Base-by-base conservation (phyloP, 495 filamentous ascomycete genomes). In the Tirmania nivea region DNA sequence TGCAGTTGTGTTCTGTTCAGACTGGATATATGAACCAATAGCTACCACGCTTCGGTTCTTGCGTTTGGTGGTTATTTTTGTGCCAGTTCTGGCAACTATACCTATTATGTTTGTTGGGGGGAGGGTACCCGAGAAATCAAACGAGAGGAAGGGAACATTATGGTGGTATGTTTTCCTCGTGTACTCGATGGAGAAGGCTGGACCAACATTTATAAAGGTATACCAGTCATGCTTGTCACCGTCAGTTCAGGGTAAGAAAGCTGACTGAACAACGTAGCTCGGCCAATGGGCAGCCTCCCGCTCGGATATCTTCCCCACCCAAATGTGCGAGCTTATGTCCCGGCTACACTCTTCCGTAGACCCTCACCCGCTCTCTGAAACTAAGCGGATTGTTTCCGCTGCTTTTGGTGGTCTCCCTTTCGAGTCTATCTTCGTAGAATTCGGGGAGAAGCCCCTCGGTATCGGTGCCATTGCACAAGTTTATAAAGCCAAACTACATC, bases 211-310 rank as follows among this genome's bases (percentile, higher is more conserved):
- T 62, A 96, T 99, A 70, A 99, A 99, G 78, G 87, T 90, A 68
- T 31, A 31, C 25, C 25, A 31, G 25, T 7, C 25, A 31, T 31
- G 7, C 3, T 31, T 31, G 1, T 31, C 25, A 31, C 7, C 7
- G 7, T 31, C 7, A 31, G 25, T 31, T 31, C 25, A 31, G 25
- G 25, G 25, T 31, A 31, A 14, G 39, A 45, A 3, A 45, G 17
- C 39, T 45, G 39, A 45, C 17, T 45, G 39, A 14, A 45, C 17
- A 2, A 14, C 9, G 14, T 58, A 94, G 86, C 78, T 99, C 52
- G 92, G 92, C 21, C 92, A 99, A 83, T 99, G 92, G 90, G 92
- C 92, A 20, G 92, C 92, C 10, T 95, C 90, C 4, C 76, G 92
- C 61, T 82, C 89, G 54, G 92, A 99, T 65, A 93, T 99, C 63